Conservation (phyloP, 2,329 filamentous ascomycete genomes). For the Colletotrichum graminicola region DNA sequence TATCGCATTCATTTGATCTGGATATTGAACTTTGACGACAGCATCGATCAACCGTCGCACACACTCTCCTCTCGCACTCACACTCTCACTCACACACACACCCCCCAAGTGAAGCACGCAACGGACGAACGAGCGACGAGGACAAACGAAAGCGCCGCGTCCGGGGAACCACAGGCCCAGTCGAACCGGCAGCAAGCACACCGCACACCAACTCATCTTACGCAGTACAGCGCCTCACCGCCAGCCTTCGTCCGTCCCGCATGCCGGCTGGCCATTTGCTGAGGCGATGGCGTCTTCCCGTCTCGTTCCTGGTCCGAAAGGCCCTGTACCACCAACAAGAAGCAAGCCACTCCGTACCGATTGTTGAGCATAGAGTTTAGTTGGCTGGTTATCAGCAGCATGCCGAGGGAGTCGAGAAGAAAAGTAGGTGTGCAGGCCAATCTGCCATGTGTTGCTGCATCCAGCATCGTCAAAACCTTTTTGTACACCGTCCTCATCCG, state of each 20-base stretch:
- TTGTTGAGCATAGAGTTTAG: not conserved
- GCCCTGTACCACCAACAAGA: slow-evolving; percentile 3
- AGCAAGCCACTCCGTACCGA: slow-evolving; percentile 7
- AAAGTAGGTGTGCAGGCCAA: slow-evolving; percentile 9
- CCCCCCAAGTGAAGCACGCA: too few relatives aligned
- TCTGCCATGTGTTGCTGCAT: slow-evolving; percentile 35
- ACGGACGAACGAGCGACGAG: not conserved
- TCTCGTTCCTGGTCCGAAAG: slow-evolving; percentile 4
- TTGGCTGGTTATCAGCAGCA: not conserved
- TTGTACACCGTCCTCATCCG: slow-evolving; percentile 1
- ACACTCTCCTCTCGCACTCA: not conserved
- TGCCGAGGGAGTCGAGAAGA: not conserved
- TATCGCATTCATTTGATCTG: slow-evolving; percentile 22
- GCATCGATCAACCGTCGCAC: not conserved
- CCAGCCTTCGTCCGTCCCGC: not conserved
- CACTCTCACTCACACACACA: not conserved
- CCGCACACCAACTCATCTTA: not conserved
- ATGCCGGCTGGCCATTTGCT: slow-evolving; percentile 27
- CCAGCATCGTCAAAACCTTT: slow-evolving; percentile 11
- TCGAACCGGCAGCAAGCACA: not conserved
- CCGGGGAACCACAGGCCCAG: slow-evolving; percentile 5
- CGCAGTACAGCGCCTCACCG: slow-evolving; percentile 25
- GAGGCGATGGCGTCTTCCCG: slow-evolving; percentile 5
- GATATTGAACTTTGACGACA: slow-evolving; percentile 9
- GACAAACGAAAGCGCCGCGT: slow-evolving; percentile 9